Evolutionary conservation across 2,329 filamentous ascomycete genomes (phyloP), one percentile per base, ranked within the genome.

Genomic region (Epichloe glyceriae): DNA sequence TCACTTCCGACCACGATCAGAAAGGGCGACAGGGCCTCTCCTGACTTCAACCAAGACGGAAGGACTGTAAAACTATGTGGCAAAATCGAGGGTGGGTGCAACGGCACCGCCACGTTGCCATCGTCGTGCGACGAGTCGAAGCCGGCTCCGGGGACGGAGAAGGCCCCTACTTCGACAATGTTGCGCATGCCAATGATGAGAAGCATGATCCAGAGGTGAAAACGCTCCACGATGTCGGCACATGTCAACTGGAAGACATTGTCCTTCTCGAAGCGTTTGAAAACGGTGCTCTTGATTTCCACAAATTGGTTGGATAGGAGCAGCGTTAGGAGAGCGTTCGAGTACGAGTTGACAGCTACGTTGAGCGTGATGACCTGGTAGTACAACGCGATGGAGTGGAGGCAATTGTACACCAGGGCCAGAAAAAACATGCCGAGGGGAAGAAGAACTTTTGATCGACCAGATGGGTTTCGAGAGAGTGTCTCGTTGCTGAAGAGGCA

Each of bases 231-330:
- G 35, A 98, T 85, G 63, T 98, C 93, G 4, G 93, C 91, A 57
- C 93, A 98, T 0, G 91, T 95, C 14, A 98, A 75, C 65, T 98
- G 93, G 63, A 98, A 98, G 0, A 95, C 73, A 57, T 95, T 97
- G 63, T 98, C 93, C 65, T 96, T 97, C 61, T 98, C 93, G 56
- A 97, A 95, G 54, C 91, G 93, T 71, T 98, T 97, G 74, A 98
- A 98, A 1, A 98, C 94, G 0, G 90, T 94, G 54, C 88, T 88
- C 64, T 98, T 98, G 73, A 98, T 95, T 70, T 98, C 93, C 42
- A 98, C 93, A 61, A 98, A 98, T 63, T 98, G 94, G 62, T 97
- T 98, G 6, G 90, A 96, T 64, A 98, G 80, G 2, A 98, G 74
- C 1, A 98, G 78, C 0, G 93, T 96, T 35, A 98, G 75, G 4